Percentiles rank a stretch among this genome's conserved stretches.
phyloP scores from a whole-genome alignment of 495 filamentous ascomycete genomes.

The Chaetomium tenue region DNA sequence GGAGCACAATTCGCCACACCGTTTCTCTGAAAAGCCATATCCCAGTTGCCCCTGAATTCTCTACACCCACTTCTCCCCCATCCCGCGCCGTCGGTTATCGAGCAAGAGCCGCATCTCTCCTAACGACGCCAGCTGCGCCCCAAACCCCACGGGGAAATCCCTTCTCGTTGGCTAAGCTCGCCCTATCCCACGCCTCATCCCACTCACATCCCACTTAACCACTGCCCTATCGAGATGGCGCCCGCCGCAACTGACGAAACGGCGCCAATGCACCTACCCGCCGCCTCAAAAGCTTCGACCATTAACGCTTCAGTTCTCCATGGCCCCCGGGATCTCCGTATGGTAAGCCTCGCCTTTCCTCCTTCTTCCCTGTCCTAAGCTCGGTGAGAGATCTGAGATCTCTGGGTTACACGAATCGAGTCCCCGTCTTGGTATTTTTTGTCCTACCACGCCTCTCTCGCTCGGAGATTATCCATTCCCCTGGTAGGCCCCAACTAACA shows the following conservation, averaged over 20 bases:
- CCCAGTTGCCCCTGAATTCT: not conserved
- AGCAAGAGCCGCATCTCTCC: conserved; percentile 23
- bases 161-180: conserved; percentile 28
- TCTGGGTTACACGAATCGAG: conserved; percentile 32
- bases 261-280: conserved; percentile 47
- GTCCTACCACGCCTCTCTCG: conserved; percentile 22
- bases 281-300: conserved; percentile 42
- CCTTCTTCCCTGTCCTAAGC: conserved; percentile 14
- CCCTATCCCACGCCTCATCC: conserved; percentile 28
- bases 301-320: conserved; percentile 53
- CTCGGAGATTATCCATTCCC: conserved; percentile 23
- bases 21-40: not conserved
- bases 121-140: conserved; percentile 18
- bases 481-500: conserved; percentile 23
- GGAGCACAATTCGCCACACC: conserved; percentile 8
- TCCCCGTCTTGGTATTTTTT: conserved; percentile 25
- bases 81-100: conserved; percentile 19
- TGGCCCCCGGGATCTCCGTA: conserved; percentile 50
- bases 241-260: conserved; percentile 45
- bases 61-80: conserved; percentile 15
- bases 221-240: conserved; percentile 45
- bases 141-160: conserved; percentile 31
- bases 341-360: conserved; percentile 40
- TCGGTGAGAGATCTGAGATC: conserved; percentile 25
- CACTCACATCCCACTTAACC: conserved; percentile 33